These are phyloP conservation scores for Exobasidium cylindrosporum DNA, from an alignment of 1,284 basidiomycete species.

Conservation along the genomic window DNA sequence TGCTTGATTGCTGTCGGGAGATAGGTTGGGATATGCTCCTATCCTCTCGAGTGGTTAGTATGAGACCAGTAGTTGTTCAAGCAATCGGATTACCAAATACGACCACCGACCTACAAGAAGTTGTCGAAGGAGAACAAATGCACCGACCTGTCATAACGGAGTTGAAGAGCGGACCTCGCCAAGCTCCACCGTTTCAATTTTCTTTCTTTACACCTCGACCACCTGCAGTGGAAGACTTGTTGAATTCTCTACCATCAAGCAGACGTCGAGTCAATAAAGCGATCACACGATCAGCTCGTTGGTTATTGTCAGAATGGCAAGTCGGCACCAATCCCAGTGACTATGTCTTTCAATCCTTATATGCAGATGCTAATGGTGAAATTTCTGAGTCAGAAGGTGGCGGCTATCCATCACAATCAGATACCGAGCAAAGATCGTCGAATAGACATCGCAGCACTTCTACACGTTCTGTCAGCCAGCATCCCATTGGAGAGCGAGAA, in stretches of 20 bases:
- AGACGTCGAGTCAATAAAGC: not conserved
- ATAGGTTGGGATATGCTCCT: not conserved
- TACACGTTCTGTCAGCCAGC: too few species aligned
- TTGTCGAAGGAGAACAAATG: not conserved
- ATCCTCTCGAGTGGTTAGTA: not conserved
- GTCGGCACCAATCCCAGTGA: slow-evolving; percentile 1
- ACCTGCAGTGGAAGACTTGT: not conserved
- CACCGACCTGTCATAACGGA: not conserved
- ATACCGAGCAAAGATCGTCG: not conserved
- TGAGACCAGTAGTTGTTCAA: not conserved
- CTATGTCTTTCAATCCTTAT: not conserved
- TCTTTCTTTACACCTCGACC: not conserved
- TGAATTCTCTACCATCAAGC: not conserved
- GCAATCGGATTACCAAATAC: not conserved
- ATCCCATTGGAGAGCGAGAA: too few species aligned
- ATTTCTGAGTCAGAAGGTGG: not conserved
- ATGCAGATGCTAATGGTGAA: too few species aligned
- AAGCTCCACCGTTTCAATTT: not conserved
- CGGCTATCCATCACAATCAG: not conserved
- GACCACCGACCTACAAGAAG: not conserved
- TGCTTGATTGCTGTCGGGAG: not conserved
- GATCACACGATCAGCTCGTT: not conserved
- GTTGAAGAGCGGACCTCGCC: too few species aligned
- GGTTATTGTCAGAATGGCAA: slow-evolving; percentile 1
- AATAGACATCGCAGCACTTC: too few species aligned